Evolutionary conservation across 1,139 yeast species (phyloP).

Genomic region (Yamadazyma aaseri): DNA sequence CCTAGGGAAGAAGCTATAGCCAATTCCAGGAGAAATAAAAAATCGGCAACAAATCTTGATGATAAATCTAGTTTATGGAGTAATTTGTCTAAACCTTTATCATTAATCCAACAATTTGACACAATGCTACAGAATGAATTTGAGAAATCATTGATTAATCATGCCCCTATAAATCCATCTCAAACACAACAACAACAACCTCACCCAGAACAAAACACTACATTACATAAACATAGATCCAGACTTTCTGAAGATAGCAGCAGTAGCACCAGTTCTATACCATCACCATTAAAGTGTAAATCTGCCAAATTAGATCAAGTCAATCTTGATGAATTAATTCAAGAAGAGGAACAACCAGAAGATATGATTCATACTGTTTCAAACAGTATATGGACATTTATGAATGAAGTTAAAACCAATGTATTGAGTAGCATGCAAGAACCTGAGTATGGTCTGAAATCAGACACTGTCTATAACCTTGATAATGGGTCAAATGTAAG

Average conservation of each 20-base stretch:
- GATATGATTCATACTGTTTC: constrained; percentile 46
- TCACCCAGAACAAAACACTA: constrained; percentile 1
- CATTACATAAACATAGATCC: constrained; percentile 16
- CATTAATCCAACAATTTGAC: constrained; percentile 66
- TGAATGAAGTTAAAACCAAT: constrained; percentile 37
- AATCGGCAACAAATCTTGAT: constrained; percentile 8
- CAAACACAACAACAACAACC: constrained; percentile 1
- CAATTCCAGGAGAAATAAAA: constrained; percentile 23
- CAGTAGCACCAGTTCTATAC: constrained; percentile 24
- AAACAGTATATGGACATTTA: constrained; percentile 46
- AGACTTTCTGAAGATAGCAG: constrained; percentile 28
- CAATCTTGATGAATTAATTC: constrained; percentile 13
- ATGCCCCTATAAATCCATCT: background rate
- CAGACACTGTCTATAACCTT: constrained; percentile 20
- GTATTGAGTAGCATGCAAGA: constrained; percentile 10
- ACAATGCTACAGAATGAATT: constrained; percentile 64
- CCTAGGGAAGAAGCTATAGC: constrained; percentile 39
- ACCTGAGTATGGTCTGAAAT: constrained; percentile 2
- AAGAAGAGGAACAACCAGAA: constrained; percentile 9
- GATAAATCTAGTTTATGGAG: constrained; percentile 29
- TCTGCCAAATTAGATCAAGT: constrained; percentile 10
- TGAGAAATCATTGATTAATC: constrained; percentile 43
- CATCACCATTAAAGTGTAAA: constrained; percentile 13
- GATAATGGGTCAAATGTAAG: constrained; percentile 26
- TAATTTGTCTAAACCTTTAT: constrained; percentile 56